These are phyloP conservation scores for Stephania japonica DNA, from an alignment of 164 flowering plant species.

Conservation along the genomic window DNA sequence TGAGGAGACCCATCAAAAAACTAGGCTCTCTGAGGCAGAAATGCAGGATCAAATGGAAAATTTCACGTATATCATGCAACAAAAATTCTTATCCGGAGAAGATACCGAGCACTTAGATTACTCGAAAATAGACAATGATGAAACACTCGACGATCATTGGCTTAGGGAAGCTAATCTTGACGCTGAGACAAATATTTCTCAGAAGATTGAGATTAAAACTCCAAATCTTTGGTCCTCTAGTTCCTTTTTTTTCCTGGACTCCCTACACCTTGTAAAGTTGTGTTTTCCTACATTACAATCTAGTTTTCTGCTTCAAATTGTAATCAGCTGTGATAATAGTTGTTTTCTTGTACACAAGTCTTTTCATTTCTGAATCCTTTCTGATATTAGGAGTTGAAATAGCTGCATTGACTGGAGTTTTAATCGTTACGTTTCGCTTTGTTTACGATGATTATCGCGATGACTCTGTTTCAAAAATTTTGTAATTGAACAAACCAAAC, in stretches of 20 bases:
- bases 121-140: slow-evolving; percentile 76
- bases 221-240: background rate
- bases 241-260: background rate
- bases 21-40: slow-evolving; percentile 49
- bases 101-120: slow-evolving; percentile 76
- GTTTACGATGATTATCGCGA: too few species aligned
- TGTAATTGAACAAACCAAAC: too few species aligned
- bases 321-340: background rate
- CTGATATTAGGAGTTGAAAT: too few species aligned
- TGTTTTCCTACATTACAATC: background rate
- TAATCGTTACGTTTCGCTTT: too few species aligned
- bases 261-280: background rate
- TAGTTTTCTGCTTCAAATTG: background rate
- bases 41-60: slow-evolving; percentile 84
- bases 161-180: slow-evolving; percentile 66
- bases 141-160: slow-evolving; percentile 91
- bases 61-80: slow-evolving; percentile 78
- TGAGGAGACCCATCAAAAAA: slow-evolving; percentile 12
- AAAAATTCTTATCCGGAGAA: slow-evolving; percentile 84
- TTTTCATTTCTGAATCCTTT: background rate
- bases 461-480: too few species aligned
- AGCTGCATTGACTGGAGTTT: too few species aligned
- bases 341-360: background rate
- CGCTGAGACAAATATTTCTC: slow-evolving; percentile 92
- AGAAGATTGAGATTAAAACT: slow-evolving; percentile 29